Evolutionary conservation across 2,329 filamentous ascomycete genomes (phyloP).

Genomic region (Fusarium sacchari): DNA sequence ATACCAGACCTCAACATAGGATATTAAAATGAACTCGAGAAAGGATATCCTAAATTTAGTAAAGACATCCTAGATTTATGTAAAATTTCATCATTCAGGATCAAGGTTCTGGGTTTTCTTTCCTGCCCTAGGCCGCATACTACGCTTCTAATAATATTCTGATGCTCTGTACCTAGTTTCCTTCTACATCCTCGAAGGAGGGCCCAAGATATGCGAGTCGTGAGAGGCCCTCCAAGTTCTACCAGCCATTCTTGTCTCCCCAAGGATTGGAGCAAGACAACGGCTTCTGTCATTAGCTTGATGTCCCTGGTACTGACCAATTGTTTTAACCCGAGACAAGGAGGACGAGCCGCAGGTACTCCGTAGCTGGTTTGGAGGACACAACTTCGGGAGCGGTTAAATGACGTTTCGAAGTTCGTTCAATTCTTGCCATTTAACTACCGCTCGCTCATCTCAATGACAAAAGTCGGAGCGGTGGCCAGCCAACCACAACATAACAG

Average conservation of each 20-base stretch:
- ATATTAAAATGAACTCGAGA: neutral
- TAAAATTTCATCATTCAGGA: neutral
- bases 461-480: neutral
- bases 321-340: conserved; percentile 36
- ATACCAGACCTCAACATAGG: fast-evolving
- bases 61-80: too few species aligned
- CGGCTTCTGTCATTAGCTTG: neutral
- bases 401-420: conserved; percentile 19
- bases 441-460: conserved; percentile 19
- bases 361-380: neutral
- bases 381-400: neutral
- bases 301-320: conserved; percentile 4
- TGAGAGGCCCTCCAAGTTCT: neutral
- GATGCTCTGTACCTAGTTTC: too few species aligned
- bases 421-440: conserved; percentile 23
- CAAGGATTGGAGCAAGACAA: conserved; percentile 17
- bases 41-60: neutral
- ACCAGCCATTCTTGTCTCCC: conserved; percentile 17
- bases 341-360: conserved; percentile 13
- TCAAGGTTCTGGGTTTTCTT: neutral
- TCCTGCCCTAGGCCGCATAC: neutral
- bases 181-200: neutral
- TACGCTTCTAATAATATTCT: conserved; percentile 5
- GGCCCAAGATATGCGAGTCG: conserved; percentile 10
- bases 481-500: neutral